A percentile compares a stretch with the other conserved stretches of the same genome.
phyloP scores from a whole-genome alignment of 1,284 basidiomycete species.

The Leccinum fallax region DNA sequence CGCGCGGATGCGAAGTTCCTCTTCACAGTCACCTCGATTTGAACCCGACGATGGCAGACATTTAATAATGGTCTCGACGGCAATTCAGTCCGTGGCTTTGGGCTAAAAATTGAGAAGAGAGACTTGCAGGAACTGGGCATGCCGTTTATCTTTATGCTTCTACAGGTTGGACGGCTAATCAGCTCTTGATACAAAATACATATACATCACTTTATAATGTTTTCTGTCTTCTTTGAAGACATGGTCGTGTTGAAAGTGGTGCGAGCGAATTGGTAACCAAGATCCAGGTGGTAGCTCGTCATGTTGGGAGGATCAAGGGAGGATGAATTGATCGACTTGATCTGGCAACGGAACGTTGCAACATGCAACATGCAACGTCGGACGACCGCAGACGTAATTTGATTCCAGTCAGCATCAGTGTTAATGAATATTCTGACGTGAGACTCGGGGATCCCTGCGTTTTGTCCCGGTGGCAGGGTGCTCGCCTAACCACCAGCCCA shows the following conservation, averaged over 20 bases:
- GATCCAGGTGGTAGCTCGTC: background rate
- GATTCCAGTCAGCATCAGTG: conserved; percentile 1
- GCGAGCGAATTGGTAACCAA: conserved; percentile 4
- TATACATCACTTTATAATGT: background rate
- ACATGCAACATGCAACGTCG: background rate
- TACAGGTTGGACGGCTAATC: conserved; percentile 67
- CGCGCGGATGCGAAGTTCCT: conserved; percentile 28
- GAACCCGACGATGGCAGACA: conserved; percentile 35
- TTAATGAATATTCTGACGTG: background rate
- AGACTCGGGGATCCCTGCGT: background rate
- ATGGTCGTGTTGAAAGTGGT: background rate
- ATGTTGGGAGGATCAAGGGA: background rate
- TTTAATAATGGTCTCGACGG: conserved; percentile 21
- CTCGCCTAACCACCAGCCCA: conserved; percentile 1
- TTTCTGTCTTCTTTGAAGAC: background rate
- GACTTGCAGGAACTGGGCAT: conserved; percentile 67
- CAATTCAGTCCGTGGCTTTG: conserved; percentile 18
- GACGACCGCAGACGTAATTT: background rate
- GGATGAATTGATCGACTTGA: conserved; percentile 1
- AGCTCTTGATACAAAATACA: conserved; percentile 56
- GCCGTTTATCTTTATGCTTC: conserved; percentile 51
- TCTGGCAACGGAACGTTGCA: conserved; percentile 2
- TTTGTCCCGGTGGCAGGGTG: background rate
- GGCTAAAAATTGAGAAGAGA: conserved; percentile 40
- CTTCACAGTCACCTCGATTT: conserved; percentile 61